phyloP scores from a whole-genome alignment of 805 yeast genomes.

The Zygotorulaspora chibaensis region DNA sequence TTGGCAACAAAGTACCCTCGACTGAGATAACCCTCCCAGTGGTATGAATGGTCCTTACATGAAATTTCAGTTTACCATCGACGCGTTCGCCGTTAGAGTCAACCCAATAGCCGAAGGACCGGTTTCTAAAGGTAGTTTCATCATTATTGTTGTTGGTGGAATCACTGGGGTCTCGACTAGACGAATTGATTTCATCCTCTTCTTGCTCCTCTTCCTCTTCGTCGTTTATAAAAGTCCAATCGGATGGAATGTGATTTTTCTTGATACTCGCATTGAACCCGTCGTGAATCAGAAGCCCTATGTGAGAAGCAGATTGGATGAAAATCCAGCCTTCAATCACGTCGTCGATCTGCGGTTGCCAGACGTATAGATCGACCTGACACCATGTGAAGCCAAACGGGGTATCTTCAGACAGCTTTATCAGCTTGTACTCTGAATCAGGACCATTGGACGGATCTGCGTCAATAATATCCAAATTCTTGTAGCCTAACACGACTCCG shows the following conservation, averaged over 20 bases:
- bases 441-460: constrained; percentile 41
- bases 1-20: constrained; percentile 71
- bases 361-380: constrained; percentile 71
- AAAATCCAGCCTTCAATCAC: constrained; percentile 79
- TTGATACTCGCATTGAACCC: constrained; percentile 92
- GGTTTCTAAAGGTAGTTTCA: constrained; percentile 28
- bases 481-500: constrained; percentile 83
- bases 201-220: constrained; percentile 57
- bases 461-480: constrained; percentile 52
- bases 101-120: constrained; percentile 81
- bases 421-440: constrained; percentile 43
- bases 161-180: constrained; percentile 15
- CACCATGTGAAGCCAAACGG: constrained; percentile 92
- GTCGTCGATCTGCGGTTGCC: constrained; percentile 92
- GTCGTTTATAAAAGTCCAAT: constrained; percentile 80
- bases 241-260: constrained; percentile 75
- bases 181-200: constrained; percentile 41
- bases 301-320: constrained; percentile 92
- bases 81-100: constrained; percentile 69
- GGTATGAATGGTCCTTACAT: constrained; percentile 64
- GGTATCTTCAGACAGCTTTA: constrained; percentile 67
- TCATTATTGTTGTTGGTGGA: constrained; percentile 11
- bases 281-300: constrained; percentile 86
- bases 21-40: constrained; percentile 80
- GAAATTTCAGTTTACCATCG: constrained; percentile 78